phyloP scores from a whole-genome alignment of 352 stramenopile species.

The Globisporangium parvum region DNA sequence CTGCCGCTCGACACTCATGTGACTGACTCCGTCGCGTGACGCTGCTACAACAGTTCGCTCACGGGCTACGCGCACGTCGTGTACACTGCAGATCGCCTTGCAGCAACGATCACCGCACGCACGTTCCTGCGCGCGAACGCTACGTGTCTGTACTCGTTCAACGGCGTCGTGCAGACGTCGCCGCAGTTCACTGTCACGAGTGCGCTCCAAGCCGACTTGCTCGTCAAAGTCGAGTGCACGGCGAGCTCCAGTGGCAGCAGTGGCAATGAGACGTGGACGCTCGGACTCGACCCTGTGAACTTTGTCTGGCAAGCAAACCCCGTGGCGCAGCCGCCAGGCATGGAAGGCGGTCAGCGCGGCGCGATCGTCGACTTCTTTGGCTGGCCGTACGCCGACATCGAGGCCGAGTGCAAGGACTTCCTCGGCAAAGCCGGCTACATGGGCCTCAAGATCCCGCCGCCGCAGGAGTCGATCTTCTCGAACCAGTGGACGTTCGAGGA shows the following conservation, averaged over 20 bases:
- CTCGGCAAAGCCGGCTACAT: constrained; percentile 62
- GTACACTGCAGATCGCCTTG: constrained; percentile 24
- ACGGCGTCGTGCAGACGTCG: constrained; percentile 16
- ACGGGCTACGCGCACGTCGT: constrained; percentile 40
- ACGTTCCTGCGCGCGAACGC: constrained; percentile 17
- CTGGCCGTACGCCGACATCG: constrained; percentile 61
- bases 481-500: constrained; percentile 29
- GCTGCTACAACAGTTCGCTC: no score
- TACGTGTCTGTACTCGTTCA: constrained; percentile 36
- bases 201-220: constrained; percentile 19
- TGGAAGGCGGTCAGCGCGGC: constrained; percentile 45
- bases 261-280: constrained; percentile 18
- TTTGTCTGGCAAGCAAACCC: constrained; percentile 51
- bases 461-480: constrained; percentile 48
- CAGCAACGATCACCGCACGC: constrained; percentile 33
- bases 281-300: constrained; percentile 53
- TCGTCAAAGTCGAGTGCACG: constrained; percentile 26
- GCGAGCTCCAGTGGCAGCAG: constrained; percentile 13
- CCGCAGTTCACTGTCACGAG: constrained; percentile 16
- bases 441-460: constrained; percentile 64
- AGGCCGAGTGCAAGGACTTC: constrained; percentile 51
- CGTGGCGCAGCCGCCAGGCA: constrained; percentile 22
- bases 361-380: constrained; percentile 68
- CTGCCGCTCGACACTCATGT: no score
- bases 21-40: no score